A percentile compares a stretch with the other conserved stretches of the same genome.
Evolutionary conservation across 2,329 filamentous ascomycete species (phyloP).

Genomic region (Aspergillus sojae): DNA sequence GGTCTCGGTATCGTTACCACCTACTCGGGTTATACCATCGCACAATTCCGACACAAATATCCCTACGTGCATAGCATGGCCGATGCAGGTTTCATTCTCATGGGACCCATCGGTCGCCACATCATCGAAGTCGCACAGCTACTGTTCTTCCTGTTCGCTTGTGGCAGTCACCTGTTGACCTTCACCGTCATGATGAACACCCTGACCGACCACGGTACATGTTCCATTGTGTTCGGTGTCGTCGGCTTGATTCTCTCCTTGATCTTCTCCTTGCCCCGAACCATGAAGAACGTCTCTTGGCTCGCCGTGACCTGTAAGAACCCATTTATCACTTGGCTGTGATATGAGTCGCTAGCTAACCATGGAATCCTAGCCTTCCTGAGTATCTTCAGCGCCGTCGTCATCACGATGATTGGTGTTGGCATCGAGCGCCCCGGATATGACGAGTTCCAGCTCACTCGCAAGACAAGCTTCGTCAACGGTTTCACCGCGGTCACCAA

Average conservation of each 20-base stretch:
- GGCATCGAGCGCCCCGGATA: constrained; percentile 53
- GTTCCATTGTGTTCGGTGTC: constrained; percentile 64
- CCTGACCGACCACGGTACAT: constrained; percentile 63
- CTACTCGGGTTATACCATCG: constrained; percentile 63
- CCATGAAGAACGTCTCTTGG: constrained; percentile 63
- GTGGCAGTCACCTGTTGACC: constrained; percentile 70
- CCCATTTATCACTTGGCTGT: neutral
- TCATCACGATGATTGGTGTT: constrained; percentile 68
- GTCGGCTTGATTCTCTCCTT: constrained; percentile 62
- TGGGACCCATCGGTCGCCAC: constrained; percentile 63
- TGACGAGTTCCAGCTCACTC: constrained; percentile 38
- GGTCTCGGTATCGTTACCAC: constrained; percentile 58
- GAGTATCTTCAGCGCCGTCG: constrained; percentile 65
- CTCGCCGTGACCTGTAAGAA: constrained; percentile 59
- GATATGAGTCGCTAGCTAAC: neutral
- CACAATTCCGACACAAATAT: constrained; percentile 58
- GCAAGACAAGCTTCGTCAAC: constrained; percentile 51
- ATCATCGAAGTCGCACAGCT: constrained; percentile 64
- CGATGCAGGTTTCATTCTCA: constrained; percentile 66
- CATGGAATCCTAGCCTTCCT: constrained; percentile 53
- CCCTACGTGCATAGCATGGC: constrained; percentile 67
- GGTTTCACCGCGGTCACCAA: constrained; percentile 66
- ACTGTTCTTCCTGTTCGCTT: constrained; percentile 68
- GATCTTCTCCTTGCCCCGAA: constrained; percentile 62
- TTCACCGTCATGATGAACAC: constrained; percentile 70